A percentile compares a stretch with the other conserved stretches of the same genome.
Conservation (phyloP, 2,329 filamentous ascomycete genomes). For the Colletotrichum tamarilloi region DNA sequence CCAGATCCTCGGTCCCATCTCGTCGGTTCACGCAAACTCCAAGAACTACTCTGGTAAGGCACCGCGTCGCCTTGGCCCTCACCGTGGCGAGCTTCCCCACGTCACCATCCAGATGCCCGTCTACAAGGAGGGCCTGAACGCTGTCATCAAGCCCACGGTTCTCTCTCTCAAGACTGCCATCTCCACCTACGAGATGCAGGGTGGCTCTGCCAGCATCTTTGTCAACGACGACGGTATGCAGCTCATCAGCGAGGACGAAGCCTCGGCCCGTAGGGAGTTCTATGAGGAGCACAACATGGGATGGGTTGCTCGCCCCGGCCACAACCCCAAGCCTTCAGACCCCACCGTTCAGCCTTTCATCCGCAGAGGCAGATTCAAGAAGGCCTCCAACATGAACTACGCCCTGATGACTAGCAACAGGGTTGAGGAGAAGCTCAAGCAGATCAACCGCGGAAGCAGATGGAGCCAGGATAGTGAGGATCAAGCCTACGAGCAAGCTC, state of each 20-base stretch:
- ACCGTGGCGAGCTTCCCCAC: conserved; percentile 49
- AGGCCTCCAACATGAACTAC: conserved; percentile 77
- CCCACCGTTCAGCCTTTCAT: conserved; percentile 61
- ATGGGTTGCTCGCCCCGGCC: conserved; percentile 63
- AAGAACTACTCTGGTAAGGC: conserved; percentile 55
- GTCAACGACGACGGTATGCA: conserved; percentile 78
- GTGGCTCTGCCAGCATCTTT: conserved; percentile 76
- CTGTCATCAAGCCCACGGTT: conserved; percentile 61
- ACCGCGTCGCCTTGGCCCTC: conserved; percentile 44
- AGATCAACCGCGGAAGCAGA: conserved; percentile 50
- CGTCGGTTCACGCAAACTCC: conserved; percentile 54
- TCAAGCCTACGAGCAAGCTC: conserved; percentile 56
- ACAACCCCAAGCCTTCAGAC: conserved; percentile 63
- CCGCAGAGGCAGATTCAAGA: conserved; percentile 71
- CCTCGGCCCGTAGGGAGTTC: conserved; percentile 61
- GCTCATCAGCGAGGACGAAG: conserved; percentile 61
- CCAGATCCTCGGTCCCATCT: conserved; percentile 62
- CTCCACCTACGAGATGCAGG: conserved; percentile 61
- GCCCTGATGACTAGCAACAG: conserved; percentile 65
- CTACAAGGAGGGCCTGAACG: conserved; percentile 52
- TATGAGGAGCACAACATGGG: conserved; percentile 69
- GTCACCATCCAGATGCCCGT: conserved; percentile 59
- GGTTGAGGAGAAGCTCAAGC: conserved; percentile 63
- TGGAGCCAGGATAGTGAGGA: conserved; percentile 54
- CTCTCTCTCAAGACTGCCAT: conserved; percentile 60